Evolutionary conservation across 1,139 yeast genomes (phyloP), one percentile per base, ranked within the genome.

Genomic region (Blastobotrys petasosporus): DNA sequence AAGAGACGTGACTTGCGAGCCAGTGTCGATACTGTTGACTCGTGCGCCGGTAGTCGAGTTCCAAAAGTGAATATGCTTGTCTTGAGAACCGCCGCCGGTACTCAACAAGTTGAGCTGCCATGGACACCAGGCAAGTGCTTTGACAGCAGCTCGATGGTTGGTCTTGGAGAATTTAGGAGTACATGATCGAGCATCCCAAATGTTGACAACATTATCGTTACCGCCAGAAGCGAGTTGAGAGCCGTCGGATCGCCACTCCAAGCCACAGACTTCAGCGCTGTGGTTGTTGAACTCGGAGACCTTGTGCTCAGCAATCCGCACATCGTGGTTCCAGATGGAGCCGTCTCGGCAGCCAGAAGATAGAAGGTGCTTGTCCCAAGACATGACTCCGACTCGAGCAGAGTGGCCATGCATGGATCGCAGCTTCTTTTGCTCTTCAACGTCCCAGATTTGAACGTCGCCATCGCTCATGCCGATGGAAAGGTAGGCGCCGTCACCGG

Each of bases 81-180:
- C 97, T 30, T 86, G 79, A 10, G 95, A 82, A 16, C 98, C 98
- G 44, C 98, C 98, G 8, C 98, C 99, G 2, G 97, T 85, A 8
- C 97, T 97, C 45, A 94, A 71, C 45, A 92, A 67, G 53, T 85
- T 84, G 31, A 73, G 69, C 56, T 87, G 94, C 65, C 83, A 83
- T 0, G 97, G 98, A 61, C 95, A 86, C 96, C 97, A 94, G 12
- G 94, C 81, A 46, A 94, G 68, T 1, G 98, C 97, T 66, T 94
- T 94, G 12, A 92, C 96, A 0, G 98, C 98, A 0, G 97, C 97
- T 37, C 77, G 82, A 65, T 92, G 98, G 50, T 79, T 79, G 17
- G 83, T 77, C 61, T 88, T 86, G 16, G 83, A 71, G 63, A 82
- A 86, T 51, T 82, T 74, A 4, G 98, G 96, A 37, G 73, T 70